Evolutionary conservation across 805 yeast genomes (phyloP).

Genomic region (Kluyveromyces starmeri): DNA sequence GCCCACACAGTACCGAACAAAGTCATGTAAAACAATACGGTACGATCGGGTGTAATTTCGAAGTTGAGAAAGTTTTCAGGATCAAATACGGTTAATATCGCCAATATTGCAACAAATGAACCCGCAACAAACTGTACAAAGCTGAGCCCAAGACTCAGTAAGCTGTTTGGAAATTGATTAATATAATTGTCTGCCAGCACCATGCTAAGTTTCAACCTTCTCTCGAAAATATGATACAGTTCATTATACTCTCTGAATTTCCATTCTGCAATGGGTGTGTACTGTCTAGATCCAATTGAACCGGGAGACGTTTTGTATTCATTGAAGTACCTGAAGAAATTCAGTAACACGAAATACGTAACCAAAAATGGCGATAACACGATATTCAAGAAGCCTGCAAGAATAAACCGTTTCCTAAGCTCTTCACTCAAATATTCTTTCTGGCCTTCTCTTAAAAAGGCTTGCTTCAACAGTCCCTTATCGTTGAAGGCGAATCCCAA

Average conservation of each 20-base stretch:
- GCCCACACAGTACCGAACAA: constrained; percentile 86
- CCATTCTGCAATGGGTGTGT: constrained; percentile 94
- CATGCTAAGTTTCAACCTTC: constrained; percentile 66
- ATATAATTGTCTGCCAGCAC: constrained; percentile 77
- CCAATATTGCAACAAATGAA: constrained; percentile 81
- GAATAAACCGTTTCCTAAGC: constrained; percentile 65
- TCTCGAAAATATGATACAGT: constrained; percentile 76
- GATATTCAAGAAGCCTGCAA: constrained; percentile 82
- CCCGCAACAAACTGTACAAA: constrained; percentile 74
- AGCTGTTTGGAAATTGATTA: constrained; percentile 85
- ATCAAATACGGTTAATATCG: constrained; percentile 65
- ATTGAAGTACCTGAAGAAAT: constrained; percentile 85
- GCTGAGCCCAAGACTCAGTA: constrained; percentile 43
- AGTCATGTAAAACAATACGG: constrained; percentile 82
- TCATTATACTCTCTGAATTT: constrained; percentile 91
- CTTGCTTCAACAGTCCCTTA: constrained; percentile 70
- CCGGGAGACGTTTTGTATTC: constrained; percentile 88
- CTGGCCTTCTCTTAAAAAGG: constrained; percentile 61
- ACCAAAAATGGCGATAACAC: constrained; percentile 80
- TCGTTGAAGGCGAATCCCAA: constrained; percentile 78
- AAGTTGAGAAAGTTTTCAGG: constrained; percentile 87
- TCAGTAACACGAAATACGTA: constrained; percentile 68
- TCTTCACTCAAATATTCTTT: constrained; percentile 60
- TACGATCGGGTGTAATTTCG: constrained; percentile 73
- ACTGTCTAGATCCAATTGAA: constrained; percentile 72